These are phyloP conservation scores for Ceratocystis albifundus DNA, from an alignment of 2,329 filamentous ascomycete species.

Conservation along the genomic window DNA sequence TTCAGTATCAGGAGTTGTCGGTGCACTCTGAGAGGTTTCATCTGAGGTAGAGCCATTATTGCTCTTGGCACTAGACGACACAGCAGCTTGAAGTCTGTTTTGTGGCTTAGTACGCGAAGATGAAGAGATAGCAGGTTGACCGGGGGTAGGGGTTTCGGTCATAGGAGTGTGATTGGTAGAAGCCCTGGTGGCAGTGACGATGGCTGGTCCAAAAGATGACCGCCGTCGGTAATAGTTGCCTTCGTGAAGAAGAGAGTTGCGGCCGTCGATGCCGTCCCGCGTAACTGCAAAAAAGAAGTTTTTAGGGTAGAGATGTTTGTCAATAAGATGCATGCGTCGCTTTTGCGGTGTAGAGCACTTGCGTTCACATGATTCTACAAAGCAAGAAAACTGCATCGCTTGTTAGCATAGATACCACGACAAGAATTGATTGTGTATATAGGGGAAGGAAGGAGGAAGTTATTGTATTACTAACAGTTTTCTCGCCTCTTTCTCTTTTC, in stretches of 20 bases:
- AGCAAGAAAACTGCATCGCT: constrained; percentile 60
- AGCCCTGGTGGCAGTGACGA: constrained; percentile 22
- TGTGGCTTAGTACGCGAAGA: constrained; percentile 10
- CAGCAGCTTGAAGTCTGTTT: background rate
- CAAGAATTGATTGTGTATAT: background rate
- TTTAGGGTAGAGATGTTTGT: constrained; percentile 85
- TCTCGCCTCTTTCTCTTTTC: constrained; percentile 67
- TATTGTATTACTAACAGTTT: constrained; percentile 51
- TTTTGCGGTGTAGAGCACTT: constrained; percentile 76
- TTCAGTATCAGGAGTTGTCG: constrained; percentile 34
- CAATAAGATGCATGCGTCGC: constrained; percentile 75
- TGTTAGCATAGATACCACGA: constrained; percentile 21
- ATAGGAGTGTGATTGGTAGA: constrained; percentile 28
- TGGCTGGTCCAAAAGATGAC: constrained; percentile 33
- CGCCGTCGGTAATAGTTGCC: constrained; percentile 38
- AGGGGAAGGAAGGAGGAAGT: background rate
- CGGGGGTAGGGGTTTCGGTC: constrained; percentile 24
- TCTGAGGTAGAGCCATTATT: background rate
- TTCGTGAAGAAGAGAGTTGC: constrained; percentile 65
- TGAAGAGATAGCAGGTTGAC: background rate
- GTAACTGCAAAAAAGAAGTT: constrained; percentile 83
- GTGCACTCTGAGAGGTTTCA: background rate
- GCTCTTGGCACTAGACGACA: background rate
- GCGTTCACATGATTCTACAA: constrained; percentile 76
- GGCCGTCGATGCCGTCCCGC: constrained; percentile 77